Evolutionary conservation across 371 early-diverging fungal species (phyloP), one percentile per base, ranked within the genome.

Genomic region (Haplosporangium sp.): DNA sequence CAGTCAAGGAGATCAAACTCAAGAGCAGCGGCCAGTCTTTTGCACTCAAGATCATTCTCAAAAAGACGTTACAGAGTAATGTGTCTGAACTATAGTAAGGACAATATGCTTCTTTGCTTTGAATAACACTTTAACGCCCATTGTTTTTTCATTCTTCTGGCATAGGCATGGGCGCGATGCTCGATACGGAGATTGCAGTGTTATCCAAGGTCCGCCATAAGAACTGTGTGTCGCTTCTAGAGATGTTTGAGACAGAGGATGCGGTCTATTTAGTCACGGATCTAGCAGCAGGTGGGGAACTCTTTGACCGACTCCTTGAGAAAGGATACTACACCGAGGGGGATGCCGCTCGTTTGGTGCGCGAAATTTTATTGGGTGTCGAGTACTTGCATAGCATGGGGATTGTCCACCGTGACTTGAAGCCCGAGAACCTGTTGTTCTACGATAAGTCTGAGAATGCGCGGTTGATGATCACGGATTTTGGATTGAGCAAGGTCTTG

Each of bases 371-470:
- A 0, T 85, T 90, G 41, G 96, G 95, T 0, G 83, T 97, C n/a
- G 88, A 87, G 50, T 94, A 94, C 72, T 83, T 92, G 57, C 97
- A 97, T 72, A 84, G 80, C 36, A 88, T 93, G 72, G 90, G 87
- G 55, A 91, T 95, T 65, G 94, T 93, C n/a, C 95, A 96, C 73
- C 85, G 97, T 70, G 95, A 94, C 73, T 84, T 94, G 55, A 94
- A 95, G 70, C 92, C 93, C 20, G 95, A 95, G 71, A 95, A 94
- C 74, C 82, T 94, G 62, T 59, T 95, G 14, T 88, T 95, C 57
- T 59, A 82, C 59, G 83, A 83, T 48, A 67, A 72, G 41, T 74
- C 80, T 5, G 84, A 87, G 50, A 69, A 90, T 61, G 87, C 89
- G 0, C 74, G 77, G 46, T 62, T 92, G 54, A 85, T 91, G 84